These are phyloP conservation scores for Westerdykella sp. DNA, from an alignment of 2,329 filamentous ascomycete genomes.

Conservation along the genomic window DNA sequence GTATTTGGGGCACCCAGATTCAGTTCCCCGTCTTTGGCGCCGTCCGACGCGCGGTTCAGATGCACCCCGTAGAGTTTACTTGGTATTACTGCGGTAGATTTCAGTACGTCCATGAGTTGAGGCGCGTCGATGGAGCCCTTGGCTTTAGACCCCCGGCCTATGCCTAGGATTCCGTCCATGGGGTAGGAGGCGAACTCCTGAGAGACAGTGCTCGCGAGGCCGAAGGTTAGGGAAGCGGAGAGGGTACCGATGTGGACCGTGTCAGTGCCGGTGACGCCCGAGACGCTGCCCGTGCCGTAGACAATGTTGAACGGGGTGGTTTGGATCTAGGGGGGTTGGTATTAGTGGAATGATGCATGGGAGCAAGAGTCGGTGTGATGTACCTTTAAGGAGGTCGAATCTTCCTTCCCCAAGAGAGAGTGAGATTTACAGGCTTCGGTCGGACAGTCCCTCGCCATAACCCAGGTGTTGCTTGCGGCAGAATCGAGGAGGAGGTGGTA, in stretches of 20 bases:
- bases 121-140: conserved; percentile 46
- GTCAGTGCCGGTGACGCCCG: conserved; percentile 61
- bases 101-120: conserved; percentile 61
- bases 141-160: conserved; percentile 54
- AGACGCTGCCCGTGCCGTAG: conserved; percentile 73
- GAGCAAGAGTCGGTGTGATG: neutral
- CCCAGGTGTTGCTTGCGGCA: conserved; percentile 66
- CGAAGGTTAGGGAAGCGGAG: conserved; percentile 60
- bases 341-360: neutral
- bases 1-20: conserved; percentile 67
- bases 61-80: conserved; percentile 66
- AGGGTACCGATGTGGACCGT: conserved; percentile 57
- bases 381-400: conserved; percentile 57
- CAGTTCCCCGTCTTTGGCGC: conserved; percentile 64
- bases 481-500: conserved; percentile 52
- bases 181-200: conserved; percentile 70
- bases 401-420: conserved; percentile 58
- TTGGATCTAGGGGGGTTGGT: conserved; percentile 34
- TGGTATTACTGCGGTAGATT: conserved; percentile 50
- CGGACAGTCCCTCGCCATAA: conserved; percentile 66
- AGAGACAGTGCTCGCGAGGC: conserved; percentile 65
- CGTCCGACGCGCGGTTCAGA: conserved; percentile 61
- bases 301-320: conserved; percentile 56
- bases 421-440: conserved; percentile 63
- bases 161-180: conserved; percentile 80